phyloP scores from a whole-genome alignment of 148 eudicot species.

The Spergularia bocconei region DNA sequence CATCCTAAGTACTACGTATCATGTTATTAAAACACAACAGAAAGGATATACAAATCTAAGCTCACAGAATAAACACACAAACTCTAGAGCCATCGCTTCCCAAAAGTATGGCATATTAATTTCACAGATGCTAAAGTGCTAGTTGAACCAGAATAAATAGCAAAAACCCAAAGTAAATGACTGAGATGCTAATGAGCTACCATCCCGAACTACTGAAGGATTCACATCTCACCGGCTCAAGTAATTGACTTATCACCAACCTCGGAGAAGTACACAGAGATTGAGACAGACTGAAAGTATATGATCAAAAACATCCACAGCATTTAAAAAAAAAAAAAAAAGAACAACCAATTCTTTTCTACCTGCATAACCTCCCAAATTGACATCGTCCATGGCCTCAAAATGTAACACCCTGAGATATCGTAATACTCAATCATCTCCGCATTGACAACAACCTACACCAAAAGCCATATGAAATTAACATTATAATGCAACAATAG shows the following conservation, averaged over 20 bases:
- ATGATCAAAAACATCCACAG: background rate
- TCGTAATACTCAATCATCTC: slow-evolving; percentile 94
- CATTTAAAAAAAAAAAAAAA: background rate
- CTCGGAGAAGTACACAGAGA: background rate
- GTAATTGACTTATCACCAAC: background rate
- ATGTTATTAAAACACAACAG: background rate
- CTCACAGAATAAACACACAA: background rate
- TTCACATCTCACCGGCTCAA: background rate
- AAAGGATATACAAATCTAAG: background rate
- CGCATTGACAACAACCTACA: slow-evolving; percentile 76
- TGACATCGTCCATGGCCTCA: slow-evolving; percentile 92
- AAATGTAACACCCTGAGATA: slow-evolving; percentile 85
- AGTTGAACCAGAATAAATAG: background rate
- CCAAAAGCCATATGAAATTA: background rate
- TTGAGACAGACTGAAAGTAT: background rate
- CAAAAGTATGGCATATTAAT: background rate
- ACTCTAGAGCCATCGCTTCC: background rate
- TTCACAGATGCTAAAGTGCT: background rate
- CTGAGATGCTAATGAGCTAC: background rate
- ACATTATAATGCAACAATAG: background rate
- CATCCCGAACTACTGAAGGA: background rate
- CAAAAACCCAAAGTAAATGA: background rate
- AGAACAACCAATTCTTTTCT: background rate
- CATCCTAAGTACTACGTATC: background rate
- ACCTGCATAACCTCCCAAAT: slow-evolving; percentile 96